Base-by-base conservation (phyloP, 305 asterid species). In the Ajuga reptans region DNA sequence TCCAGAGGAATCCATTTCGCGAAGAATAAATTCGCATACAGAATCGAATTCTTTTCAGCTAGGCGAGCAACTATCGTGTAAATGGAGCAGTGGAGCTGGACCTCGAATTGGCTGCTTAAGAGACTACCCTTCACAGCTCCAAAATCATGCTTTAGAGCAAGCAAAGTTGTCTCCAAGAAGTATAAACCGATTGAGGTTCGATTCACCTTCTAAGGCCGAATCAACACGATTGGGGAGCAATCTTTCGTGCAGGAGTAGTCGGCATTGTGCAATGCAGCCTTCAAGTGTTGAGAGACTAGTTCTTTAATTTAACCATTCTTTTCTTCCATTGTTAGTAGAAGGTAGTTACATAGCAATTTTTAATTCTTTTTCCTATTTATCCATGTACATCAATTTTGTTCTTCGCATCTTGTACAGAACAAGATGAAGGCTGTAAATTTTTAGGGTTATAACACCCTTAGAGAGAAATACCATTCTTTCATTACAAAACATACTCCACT, bases 11-110 rank as follows among this genome's bases (percentile, higher is more conserved):
- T 77, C 65, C 61, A 76, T 86, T 57, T 74, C 74, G 29, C 81
- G 46, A 43, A 80, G 91, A 79, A 85, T 86, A 18, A 84, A 75
- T 70, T 81, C 81, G 2, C 87, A 80, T 49, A 86, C 71, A 69
- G 85, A 72, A 31, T 70, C 60, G 69, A 84, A 79, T 57, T 89
- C 94, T 0, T 82, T 74, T 58, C 91, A 89, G 54, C 71, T 83
- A 1, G 96, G 91, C 49, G 81, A 85, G 62, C 93, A 86, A 36
- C 39, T 86, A 3, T 84, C 91, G 5, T 79, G 86, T 69, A 82
- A 54, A 71, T 89, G 96, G 96, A 89, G 91, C 78, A 79, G 89
- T 0, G 96, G 96, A 15, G 89, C 89, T 6, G 93, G 96, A 45
- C 89, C 93, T 5, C 73, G 93, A 8, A 89, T 89, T 10, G 85